Evolutionary conservation across 1,139 yeast species (phyloP), one percentile per base, ranked within the genome.

Genomic region (Pneumocystis canis): DNA sequence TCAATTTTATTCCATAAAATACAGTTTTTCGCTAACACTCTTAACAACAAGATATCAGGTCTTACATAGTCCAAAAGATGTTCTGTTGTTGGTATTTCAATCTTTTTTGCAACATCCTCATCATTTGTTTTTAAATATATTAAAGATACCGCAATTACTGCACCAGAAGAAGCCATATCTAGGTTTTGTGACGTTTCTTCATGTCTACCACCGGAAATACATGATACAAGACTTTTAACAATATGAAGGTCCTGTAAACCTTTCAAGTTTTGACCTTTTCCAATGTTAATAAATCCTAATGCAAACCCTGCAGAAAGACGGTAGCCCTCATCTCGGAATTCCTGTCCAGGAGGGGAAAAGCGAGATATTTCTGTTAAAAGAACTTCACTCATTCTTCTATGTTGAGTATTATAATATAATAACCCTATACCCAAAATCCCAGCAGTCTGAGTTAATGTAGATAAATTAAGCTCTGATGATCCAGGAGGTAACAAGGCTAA

Each of bases 381-480:
- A 25, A 88, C 81, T 68, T 87, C 95, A 65, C 92, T 85, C 94
- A 92, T 88, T 67, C 95, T 78, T 60, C 95, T 80, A 70, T 90
- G 95, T 65, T 84, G 90, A 16, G 90, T 82, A 62, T 82, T 87
- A 64, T 83, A 75, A 70, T 89, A 90, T 6, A 94, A 76, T 64
- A 94, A 76, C 0, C 98, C 99, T 67, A 94, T 83, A 0, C 97
- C 97, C 61, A 92, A 77, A 58, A 92, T 74, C 0, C 97, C 97
- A 0, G 97, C 96, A 0, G 95, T 84, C 72, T 92, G 98, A 6
- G 92, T 96, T 39, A 83, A 79, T 0, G 83, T 77, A 4, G 89
- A 83, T 11, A 94, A 95, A 72, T 92, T 89, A 70, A 92, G 79
- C 71, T 89, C 95, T 64, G 87, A 86, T 0, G 97, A 90, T 0